These are phyloP conservation scores for Plasmodium inui DNA, from an alignment of 169 alveolate species.

Conservation along the genomic window DNA sequence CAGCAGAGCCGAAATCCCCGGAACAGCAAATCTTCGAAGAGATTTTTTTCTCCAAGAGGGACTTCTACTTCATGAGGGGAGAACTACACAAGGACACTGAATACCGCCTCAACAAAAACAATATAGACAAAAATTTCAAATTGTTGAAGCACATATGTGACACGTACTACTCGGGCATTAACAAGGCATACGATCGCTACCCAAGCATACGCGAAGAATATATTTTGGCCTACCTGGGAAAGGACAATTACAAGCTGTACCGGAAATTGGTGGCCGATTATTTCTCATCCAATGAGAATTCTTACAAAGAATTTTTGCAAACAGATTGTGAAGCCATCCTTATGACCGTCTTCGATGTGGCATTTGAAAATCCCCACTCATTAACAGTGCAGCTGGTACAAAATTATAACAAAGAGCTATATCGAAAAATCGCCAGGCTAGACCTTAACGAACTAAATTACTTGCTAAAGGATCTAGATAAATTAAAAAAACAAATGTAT, in stretches of 20 bases:
- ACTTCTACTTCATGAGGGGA: slow-evolving; percentile 61
- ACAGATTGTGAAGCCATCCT: slow-evolving; percentile 35
- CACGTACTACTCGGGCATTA: slow-evolving; percentile 69
- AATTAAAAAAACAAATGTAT: slow-evolving; percentile 50
- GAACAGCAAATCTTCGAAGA: slow-evolving; percentile 42
- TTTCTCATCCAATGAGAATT: slow-evolving; percentile 61
- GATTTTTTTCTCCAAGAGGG: slow-evolving; percentile 47
- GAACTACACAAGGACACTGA: slow-evolving; percentile 74
- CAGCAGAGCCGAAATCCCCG: not conserved
- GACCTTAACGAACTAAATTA: slow-evolving; percentile 49
- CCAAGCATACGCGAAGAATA: slow-evolving; percentile 71
- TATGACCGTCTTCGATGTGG: slow-evolving; percentile 41
- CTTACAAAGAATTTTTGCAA: slow-evolving; percentile 71
- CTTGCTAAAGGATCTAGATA: slow-evolving; percentile 52
- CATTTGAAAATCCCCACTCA: slow-evolving; percentile 34
- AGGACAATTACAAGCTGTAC: slow-evolving; percentile 54
- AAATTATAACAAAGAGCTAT: slow-evolving; percentile 50
- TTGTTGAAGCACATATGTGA: slow-evolving; percentile 53
- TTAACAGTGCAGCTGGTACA: slow-evolving; percentile 37
- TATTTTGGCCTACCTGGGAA: slow-evolving; percentile 57
- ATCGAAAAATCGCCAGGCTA: slow-evolving; percentile 23
- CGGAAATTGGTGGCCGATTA: slow-evolving; percentile 58
- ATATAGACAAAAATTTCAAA: slow-evolving; percentile 59
- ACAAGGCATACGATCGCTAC: slow-evolving; percentile 30
- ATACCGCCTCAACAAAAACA: slow-evolving; percentile 65